Base-by-base conservation (phyloP, 2,329 filamentous ascomycete species). In the Coleophoma eucalyptorum region DNA sequence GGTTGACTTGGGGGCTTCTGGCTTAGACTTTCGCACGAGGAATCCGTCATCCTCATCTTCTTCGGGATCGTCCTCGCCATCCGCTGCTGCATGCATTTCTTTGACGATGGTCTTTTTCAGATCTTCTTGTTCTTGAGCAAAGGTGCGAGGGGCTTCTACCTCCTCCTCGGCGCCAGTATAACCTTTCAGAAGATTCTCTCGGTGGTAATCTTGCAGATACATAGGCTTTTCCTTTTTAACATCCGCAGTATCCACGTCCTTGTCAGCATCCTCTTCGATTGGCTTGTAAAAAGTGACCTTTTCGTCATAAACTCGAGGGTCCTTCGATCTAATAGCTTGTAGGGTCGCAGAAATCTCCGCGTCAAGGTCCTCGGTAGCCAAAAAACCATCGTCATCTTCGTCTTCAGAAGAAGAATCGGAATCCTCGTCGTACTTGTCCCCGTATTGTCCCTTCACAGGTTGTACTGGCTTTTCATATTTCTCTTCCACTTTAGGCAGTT, bases 351-450 rank as follows among this genome's bases (percentile, higher is more conserved):
- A 85, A 59, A 97, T 96, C 64, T 97, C 86, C 13, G 84, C 81
- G 67, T 99, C 94, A 41, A 97, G 78, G 33, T 85, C 85, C 63
- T 89, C 86, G 15, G 92, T 97, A 31, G 86, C 90, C 12, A 99
- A 77, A 59, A 94, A 89, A 49, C 87, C 94, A 26, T 89, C 86
- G 59, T 97, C 93, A 62, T 97, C 94, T 68, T 97, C 93, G 16
- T 87, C 85, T 58, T 87, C 85, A 8, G 78, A 77, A 3, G 83
- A 86, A 1, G 86, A 86, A 3, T 85, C 86, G n/a, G 81, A 80
- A 13, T 83, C 80, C 35, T 77, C 76, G 44, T 76, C 76, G 45
- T 67, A 66, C 54, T 68, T 66, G 50, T 67, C 65, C 34, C 64
- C 72, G 41, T 76, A 77, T 26, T 71, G 69, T 34, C 63, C 71